These are phyloP conservation scores for Lathyrus oleraceus DNA, from an alignment of 306 rosid genomes.

Conservation along the genomic window DNA sequence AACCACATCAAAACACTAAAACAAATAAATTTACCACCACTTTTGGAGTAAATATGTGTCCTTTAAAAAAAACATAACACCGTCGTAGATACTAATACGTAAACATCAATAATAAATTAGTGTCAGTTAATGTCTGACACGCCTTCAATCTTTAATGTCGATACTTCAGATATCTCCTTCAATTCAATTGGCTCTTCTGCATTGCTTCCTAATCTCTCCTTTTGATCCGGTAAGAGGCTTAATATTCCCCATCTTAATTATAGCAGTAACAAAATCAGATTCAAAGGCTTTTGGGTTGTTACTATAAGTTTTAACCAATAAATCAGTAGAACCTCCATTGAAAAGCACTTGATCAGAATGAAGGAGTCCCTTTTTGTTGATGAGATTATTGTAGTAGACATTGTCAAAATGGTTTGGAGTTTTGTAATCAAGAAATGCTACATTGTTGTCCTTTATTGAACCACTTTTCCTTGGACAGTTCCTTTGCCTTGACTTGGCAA, in stretches of 20 bases:
- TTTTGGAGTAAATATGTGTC: slow-evolving; percentile 28
- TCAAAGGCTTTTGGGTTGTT: slow-evolving; percentile 36
- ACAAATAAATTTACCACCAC: slow-evolving; percentile 19
- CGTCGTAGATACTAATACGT: too few species aligned
- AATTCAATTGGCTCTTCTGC: slow-evolving; percentile 54
- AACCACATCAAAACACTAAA: slow-evolving; percentile 8
- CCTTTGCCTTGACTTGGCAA: slow-evolving; percentile 49
- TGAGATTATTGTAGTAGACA: slow-evolving; percentile 62
- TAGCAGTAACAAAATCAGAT: slow-evolving; percentile 56
- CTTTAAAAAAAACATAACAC: not conserved
- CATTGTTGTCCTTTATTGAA: slow-evolving; percentile 56
- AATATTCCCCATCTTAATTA: slow-evolving; percentile 82
- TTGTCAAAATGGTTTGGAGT: slow-evolving; percentile 63
- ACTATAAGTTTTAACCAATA: slow-evolving; percentile 57
- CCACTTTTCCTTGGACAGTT: slow-evolving; percentile 52
- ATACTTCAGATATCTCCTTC: too few species aligned
- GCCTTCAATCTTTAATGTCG: not conserved
- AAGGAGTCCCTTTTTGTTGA: slow-evolving; percentile 66
- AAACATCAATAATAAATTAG: too few species aligned
- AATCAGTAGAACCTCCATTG: slow-evolving; percentile 69
- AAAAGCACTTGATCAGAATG: slow-evolving; percentile 75
- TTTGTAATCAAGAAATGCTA: slow-evolving; percentile 57
- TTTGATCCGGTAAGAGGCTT: slow-evolving; percentile 70
- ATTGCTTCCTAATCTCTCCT: slow-evolving; percentile 71
- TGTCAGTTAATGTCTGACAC: too few species aligned